Conservation (phyloP, 441 rosid species). For the Theobroma grandiflorum region DNA sequence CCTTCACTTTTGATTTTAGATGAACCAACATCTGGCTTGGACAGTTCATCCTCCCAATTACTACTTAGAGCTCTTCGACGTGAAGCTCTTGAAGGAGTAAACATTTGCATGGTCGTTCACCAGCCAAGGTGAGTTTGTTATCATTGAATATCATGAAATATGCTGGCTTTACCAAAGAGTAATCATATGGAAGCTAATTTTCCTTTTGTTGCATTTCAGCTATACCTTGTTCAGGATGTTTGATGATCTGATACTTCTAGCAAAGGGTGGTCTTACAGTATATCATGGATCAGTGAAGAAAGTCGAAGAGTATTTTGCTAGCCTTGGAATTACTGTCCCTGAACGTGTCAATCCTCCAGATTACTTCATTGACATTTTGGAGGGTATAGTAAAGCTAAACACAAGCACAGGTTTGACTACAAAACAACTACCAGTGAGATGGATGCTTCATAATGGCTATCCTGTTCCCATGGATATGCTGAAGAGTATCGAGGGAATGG, state of each 20-base stretch:
- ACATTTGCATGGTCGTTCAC: constrained; percentile 94
- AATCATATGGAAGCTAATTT: neutral
- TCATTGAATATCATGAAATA: neutral
- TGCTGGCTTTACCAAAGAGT: neutral
- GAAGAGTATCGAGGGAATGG: constrained; percentile 56
- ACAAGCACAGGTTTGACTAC: constrained; percentile 58
- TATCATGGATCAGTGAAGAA: constrained; percentile 93
- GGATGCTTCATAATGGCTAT: constrained; percentile 98
- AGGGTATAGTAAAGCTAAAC: constrained; percentile 79
- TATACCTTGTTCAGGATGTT: constrained; percentile 92
- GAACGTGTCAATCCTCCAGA: constrained; percentile 97
- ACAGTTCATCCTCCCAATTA: constrained; percentile 93
- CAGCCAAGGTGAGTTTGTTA: constrained; percentile 76
- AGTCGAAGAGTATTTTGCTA: constrained; percentile 83
- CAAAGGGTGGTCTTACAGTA: constrained; percentile 90
- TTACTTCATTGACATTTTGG: constrained; percentile 93
- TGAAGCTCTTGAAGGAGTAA: constrained; percentile 99
- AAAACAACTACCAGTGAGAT: constrained; percentile 85
- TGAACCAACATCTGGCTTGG: constrained; percentile 99
- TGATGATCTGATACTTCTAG: constrained; percentile 94
- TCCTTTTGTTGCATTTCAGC: constrained; percentile 50
- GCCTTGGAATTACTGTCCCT: constrained; percentile 84
- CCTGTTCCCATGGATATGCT: constrained; percentile 93
- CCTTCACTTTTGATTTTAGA: constrained; percentile 97
- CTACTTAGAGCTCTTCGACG: constrained; percentile 94